phyloP scores from a whole-genome alignment of 331 rosid species.

The Acacia concinna region DNA sequence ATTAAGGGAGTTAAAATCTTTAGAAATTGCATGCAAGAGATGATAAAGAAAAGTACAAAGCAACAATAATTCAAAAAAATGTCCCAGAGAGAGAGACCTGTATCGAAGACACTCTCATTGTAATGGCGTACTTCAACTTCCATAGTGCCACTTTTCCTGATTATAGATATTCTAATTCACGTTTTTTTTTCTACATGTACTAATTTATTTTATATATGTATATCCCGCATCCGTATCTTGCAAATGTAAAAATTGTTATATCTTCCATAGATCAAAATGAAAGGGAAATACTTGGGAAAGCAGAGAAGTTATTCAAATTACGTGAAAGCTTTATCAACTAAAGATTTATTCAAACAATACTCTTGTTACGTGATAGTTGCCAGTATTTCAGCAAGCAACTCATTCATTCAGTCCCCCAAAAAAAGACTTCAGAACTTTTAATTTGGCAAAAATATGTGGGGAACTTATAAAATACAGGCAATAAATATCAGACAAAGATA shows the following conservation, averaged over 20 bases:
- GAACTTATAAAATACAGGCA: not conserved
- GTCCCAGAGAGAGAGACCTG: not conserved
- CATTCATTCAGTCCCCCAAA: not conserved
- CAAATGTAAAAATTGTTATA: not conserved
- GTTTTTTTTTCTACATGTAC: not conserved
- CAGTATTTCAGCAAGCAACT: not conserved
- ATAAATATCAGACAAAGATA: slow-evolving; percentile 16
- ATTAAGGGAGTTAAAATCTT: not conserved
- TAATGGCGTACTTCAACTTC: not conserved
- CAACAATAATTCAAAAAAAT: not conserved
- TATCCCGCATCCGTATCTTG: not conserved
- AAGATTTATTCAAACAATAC: not conserved
- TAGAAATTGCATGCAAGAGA: not conserved
- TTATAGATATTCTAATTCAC: not conserved
- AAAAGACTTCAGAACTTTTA: not conserved
- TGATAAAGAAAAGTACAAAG: not conserved
- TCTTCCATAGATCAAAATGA: not conserved
- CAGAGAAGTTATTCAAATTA: not conserved
- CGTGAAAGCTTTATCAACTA: not conserved
- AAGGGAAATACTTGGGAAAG: not conserved
- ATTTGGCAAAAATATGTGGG: not conserved
- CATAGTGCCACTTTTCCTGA: not conserved
- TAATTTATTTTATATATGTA: not conserved
- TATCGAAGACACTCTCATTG: not conserved
- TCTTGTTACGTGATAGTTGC: not conserved